Conservation (phyloP, 495 filamentous ascomycete species). For the Polyplosphaeria fusca region DNA sequence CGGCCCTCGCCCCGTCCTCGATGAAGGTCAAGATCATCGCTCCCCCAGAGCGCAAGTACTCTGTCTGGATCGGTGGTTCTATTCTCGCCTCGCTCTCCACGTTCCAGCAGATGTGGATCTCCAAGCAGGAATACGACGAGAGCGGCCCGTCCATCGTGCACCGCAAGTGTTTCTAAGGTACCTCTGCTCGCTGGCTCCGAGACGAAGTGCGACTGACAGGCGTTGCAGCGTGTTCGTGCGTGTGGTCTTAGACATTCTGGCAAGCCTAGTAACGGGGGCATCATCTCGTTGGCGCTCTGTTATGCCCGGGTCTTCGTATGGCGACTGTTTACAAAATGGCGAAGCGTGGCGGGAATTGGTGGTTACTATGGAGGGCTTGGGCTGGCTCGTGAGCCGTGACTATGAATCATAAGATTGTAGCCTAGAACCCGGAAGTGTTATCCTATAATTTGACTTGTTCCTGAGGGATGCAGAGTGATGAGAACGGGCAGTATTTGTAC, state of each 20-base stretch:
- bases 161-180: conserved; percentile 99
- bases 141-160: conserved; percentile 98
- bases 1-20: conserved; percentile 94
- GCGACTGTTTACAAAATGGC: conserved; percentile 34
- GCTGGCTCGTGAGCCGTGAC: conserved; percentile 13
- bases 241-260: conserved; percentile 25
- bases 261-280: conserved; percentile 32
- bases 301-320: conserved; percentile 21
- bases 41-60: conserved; percentile 75
- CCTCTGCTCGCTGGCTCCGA: conserved; percentile 4
- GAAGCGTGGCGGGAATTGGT: conserved; percentile 29
- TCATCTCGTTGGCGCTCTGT: conserved; percentile 29
- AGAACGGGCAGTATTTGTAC: too few relatives aligned
- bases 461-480: too few relatives aligned
- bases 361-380: conserved; percentile 29
- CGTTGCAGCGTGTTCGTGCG: conserved; percentile 26
- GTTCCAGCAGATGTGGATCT: conserved; percentile 99
- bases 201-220: conserved; percentile 12
- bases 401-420: conserved; percentile 34
- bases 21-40: conserved; percentile 82
- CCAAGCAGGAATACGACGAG: conserved; percentile 99
- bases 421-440: conserved; percentile 30
- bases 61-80: conserved; percentile 99
- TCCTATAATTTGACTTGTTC: background rate
- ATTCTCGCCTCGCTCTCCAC: conserved; percentile 98